phyloP scores from a whole-genome alignment of 2,329 filamentous ascomycete species.

The Colletotrichum trifolii region DNA sequence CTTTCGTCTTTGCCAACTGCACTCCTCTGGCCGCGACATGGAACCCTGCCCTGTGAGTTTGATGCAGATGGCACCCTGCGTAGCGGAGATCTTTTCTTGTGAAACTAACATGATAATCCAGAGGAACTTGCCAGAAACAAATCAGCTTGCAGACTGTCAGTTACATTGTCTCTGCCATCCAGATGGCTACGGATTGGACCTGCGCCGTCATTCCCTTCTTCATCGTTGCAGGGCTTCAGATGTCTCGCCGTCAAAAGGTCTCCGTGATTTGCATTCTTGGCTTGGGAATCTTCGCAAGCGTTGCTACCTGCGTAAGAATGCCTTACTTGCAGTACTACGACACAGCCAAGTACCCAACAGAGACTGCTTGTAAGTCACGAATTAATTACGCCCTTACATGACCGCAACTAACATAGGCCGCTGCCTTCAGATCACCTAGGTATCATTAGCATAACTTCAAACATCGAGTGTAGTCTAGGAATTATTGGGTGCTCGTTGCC shows the following conservation, averaged over 20 bases:
- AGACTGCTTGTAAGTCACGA: constrained; percentile 6
- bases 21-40: constrained; percentile 38
- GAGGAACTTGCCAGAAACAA: constrained; percentile 20
- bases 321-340: constrained; percentile 20
- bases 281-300: constrained; percentile 12
- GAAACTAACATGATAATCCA: not conserved
- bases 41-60: constrained; percentile 37
- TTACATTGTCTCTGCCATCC: constrained; percentile 38
- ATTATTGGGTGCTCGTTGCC: constrained; percentile 20
- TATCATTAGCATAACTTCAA: constrained; percentile 17
- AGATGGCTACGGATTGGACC: constrained; percentile 42
- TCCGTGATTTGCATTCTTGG: constrained; percentile 19
- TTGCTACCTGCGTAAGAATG: constrained; percentile 16
- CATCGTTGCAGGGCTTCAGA: constrained; percentile 42
- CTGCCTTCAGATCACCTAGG: constrained; percentile 16
- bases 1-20: constrained; percentile 39
- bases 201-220: constrained; percentile 45
- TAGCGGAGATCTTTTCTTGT: not conserved
- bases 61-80: not conserved
- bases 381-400: not conserved
- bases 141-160: constrained; percentile 35
- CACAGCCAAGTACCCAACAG: constrained; percentile 6
- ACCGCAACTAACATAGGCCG: not conserved
- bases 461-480: constrained; percentile 13
- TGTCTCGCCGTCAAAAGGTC: constrained; percentile 40